Base-by-base conservation (phyloP, 352 stramenopile species). In the Globisporangium canariense region DNA sequence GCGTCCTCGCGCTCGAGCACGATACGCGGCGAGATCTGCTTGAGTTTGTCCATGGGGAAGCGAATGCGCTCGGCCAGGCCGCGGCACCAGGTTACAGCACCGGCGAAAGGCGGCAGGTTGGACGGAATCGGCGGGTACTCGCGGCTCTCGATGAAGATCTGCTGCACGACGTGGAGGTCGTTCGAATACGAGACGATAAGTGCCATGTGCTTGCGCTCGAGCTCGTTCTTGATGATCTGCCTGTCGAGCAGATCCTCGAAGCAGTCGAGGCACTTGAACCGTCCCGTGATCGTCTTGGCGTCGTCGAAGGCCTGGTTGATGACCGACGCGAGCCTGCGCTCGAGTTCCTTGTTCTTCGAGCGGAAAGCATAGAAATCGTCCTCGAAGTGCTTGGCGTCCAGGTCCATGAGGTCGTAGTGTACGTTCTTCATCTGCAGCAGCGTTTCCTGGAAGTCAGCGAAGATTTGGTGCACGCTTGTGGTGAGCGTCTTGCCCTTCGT, bases 251-350 rank as follows among this genome's bases (percentile, higher is more conserved):
- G 62, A 40, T 91, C 89, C 43, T 94, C 83, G 59, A 98, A 98
- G 64, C 84, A 94, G 54, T 98, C 89, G 30, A 98, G 79, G 28
- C 97, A 93, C 57, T 97, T 97, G 64, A 98, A 97, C 7, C 86
- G 68, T 0, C 85, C 89, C 6, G 71, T 75, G 28, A 97, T 88
- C 0, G 89, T 98, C 60, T 90, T 93, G 25, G 88, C 88, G 74
- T 98, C 93, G 53, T 98, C 91, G 49, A 98, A 98, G 6, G 88
- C 91, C 58, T 98, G 92, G 40, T 91, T 91, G 28, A 98, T 88
- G 7, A 98, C 86, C 25, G 83, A 95, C 0, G 88, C 87, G 22
- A 98, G 66, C 2, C 91, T 76, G 0, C 86, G 71, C 70, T 98
- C 88, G 5, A 97, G 73, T 67, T 97, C 89, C 55, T 97, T 97